Conservation (phyloP, 306 rosid species). For the Castanea crenata region DNA sequence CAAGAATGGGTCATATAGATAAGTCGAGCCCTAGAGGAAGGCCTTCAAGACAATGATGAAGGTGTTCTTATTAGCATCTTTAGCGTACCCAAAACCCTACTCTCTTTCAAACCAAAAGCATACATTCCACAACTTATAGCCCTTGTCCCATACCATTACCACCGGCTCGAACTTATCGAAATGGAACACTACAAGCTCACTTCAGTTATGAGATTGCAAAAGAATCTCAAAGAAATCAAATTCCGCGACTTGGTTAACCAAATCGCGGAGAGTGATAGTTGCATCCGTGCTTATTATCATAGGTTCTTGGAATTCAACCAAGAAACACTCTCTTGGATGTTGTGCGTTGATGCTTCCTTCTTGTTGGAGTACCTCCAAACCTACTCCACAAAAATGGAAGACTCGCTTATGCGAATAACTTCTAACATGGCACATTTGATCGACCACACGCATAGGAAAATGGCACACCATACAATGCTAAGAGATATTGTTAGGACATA, state of each 20-base stretch:
- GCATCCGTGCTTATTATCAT: not conserved
- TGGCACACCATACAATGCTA: not conserved
- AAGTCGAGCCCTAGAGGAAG: slow-evolving; percentile 1
- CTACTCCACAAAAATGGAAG: not conserved
- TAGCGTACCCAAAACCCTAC: slow-evolving; percentile 6
- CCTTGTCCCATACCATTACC: slow-evolving; percentile 18
- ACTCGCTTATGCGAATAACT: not conserved
- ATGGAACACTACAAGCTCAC: slow-evolving; percentile 8
- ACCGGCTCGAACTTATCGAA: slow-evolving; percentile 2
- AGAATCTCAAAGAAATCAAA: too few relatives aligned
- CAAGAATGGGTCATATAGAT: slow-evolving; percentile 16
- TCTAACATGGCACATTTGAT: not conserved
- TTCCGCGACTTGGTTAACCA: too few relatives aligned
- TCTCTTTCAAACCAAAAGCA: not conserved
- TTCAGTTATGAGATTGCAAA: not conserved
- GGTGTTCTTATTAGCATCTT: not conserved
- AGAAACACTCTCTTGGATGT: slow-evolving; percentile 8
- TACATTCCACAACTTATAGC: slow-evolving; percentile 6
- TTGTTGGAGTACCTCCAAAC: slow-evolving; percentile 3
- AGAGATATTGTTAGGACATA: not conserved
- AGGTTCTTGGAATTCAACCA: not conserved
- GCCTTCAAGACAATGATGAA: not conserved
- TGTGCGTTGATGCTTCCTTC: slow-evolving; percentile 2
- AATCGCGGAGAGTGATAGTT: not conserved
- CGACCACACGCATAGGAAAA: not conserved